Conservation (phyloP, 2,329 filamentous ascomycete species). For the Fusarium torreyae region DNA sequence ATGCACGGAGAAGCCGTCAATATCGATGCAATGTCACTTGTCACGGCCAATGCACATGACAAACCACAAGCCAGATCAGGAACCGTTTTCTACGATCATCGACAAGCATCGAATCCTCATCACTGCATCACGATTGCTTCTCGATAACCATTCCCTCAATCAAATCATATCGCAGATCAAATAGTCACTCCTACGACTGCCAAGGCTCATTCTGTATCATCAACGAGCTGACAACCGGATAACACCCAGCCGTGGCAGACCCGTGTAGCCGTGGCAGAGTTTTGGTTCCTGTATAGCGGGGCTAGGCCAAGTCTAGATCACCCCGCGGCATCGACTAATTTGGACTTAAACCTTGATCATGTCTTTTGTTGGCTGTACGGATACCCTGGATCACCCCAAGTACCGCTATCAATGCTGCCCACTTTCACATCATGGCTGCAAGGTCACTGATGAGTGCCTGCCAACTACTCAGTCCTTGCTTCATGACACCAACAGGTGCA, state of each 20-base stretch:
- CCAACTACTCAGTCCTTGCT: constrained; percentile 1
- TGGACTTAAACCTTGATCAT: constrained; percentile 28
- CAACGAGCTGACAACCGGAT: constrained; percentile 12
- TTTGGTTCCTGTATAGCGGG: constrained; percentile 10
- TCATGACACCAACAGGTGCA: neutral
- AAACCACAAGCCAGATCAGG: neutral
- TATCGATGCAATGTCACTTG: neutral
- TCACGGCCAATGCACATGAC: neutral
- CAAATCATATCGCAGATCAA: constrained; percentile 18
- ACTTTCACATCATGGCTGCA: constrained; percentile 15
- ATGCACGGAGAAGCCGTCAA: constrained; percentile 10
- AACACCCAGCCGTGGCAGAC: neutral
- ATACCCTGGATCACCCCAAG: constrained; percentile 15
- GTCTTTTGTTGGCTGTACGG: neutral
- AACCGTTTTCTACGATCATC: neutral
- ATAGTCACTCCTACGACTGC: constrained; percentile 12
- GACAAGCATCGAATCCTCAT: constrained; percentile 15
- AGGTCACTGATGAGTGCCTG: neutral
- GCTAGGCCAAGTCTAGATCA: constrained; percentile 35
- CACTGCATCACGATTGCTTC: constrained; percentile 17
- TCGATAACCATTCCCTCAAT: constrained; percentile 15
- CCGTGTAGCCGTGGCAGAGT: constrained; percentile 20
- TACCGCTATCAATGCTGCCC: constrained; percentile 2
- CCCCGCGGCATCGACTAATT: constrained; percentile 40
- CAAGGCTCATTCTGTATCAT: constrained; percentile 11